A percentile compares a stretch with the other conserved stretches of the same genome.
phyloP scores from a whole-genome alignment of 257 asterid genomes.

The Asclepias syriaca region DNA sequence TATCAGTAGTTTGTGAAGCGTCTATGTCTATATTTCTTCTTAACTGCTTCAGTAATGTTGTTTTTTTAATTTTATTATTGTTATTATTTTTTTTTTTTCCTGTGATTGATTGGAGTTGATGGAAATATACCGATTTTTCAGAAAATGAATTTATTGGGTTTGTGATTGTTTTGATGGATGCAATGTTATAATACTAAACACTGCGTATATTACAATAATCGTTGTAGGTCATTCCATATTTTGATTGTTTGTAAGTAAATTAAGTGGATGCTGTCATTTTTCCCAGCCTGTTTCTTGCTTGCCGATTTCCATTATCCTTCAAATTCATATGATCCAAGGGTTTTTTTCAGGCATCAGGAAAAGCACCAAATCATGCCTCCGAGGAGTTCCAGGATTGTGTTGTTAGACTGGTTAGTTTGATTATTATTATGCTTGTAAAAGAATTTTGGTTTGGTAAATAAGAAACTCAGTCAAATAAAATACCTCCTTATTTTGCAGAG shows the following conservation, averaged over 20 bases:
- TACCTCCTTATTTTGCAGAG: slow-evolving; percentile 42
- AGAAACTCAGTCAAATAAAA: neutral
- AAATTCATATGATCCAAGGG: neutral
- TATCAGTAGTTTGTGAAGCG: neutral
- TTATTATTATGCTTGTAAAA: neutral
- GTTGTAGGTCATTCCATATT: neutral
- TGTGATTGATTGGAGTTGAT: neutral
- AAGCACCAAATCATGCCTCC: slow-evolving; percentile 22
- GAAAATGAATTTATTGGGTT: neutral
- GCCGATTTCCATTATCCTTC: neutral
- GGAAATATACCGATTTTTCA: neutral
- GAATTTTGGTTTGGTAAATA: neutral
- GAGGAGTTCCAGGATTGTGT: slow-evolving; percentile 52
- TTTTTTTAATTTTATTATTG: neutral
- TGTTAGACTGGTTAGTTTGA: slow-evolving; percentile 50
- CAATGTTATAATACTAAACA: neutral
- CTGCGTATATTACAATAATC: neutral
- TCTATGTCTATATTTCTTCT: neutral
- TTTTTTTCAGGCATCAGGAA: slow-evolving; percentile 32
- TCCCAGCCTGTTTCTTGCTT: neutral
- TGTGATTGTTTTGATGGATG: neutral
- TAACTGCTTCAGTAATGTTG: neutral
- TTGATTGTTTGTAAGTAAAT: neutral
- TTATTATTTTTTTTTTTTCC: neutral
- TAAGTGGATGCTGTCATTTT: neutral